These are phyloP conservation scores for Pichia californica DNA, from an alignment of 805 yeast genomes.

Conservation along the genomic window DNA sequence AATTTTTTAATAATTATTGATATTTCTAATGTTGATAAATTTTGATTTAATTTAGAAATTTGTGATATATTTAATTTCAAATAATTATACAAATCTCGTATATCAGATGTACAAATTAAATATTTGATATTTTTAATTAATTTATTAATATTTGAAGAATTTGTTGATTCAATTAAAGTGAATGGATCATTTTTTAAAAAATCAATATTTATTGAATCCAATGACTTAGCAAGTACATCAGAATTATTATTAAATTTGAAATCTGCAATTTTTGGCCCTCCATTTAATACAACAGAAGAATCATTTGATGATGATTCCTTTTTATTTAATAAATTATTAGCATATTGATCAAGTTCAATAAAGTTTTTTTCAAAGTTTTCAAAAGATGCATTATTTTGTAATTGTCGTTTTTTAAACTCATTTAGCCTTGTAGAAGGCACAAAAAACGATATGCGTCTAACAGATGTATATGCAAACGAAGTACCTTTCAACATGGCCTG, in stretches of 20 bases:
- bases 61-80: constrained; percentile 1
- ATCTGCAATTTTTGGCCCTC: background rate
- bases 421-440: constrained; percentile 10
- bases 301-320: no score
- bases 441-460: constrained; percentile 11
- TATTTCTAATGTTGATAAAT: constrained; percentile 6
- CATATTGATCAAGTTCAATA: constrained; percentile 1
- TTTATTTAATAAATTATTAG: background rate
- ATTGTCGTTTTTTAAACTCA: constrained; percentile 8
- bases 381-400: constrained; percentile 6
- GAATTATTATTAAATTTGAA: background rate
- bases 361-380: constrained; percentile 9
- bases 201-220: background rate
- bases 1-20: constrained; percentile 10
- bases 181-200: background rate
- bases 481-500: no score
- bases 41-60: background rate
- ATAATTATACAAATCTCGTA: constrained; percentile 5
- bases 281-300: no score
- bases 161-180: background rate
- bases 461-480: background rate
- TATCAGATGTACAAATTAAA: background rate
- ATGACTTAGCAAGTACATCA: background rate
- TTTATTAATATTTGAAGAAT: background rate
- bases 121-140: background rate